These are phyloP conservation scores for Mucor mucedo DNA, from an alignment of 371 early-diverging fungal genomes.

Conservation along the genomic window DNA sequence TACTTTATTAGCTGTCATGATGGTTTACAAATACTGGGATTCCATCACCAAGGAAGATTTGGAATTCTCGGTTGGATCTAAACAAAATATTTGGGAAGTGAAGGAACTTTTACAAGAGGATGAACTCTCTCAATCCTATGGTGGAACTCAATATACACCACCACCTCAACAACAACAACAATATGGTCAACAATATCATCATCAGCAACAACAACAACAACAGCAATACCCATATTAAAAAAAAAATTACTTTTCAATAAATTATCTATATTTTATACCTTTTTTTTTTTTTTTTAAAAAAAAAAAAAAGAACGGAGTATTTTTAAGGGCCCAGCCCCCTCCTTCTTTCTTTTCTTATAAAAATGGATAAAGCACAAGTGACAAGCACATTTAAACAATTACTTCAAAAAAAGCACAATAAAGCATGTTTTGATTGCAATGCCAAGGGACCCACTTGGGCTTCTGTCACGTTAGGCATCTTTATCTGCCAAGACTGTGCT, in stretches of 20 bases:
- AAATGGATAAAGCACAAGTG: slow-evolving; percentile 7
- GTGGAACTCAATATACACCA: slow-evolving; percentile 20
- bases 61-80: slow-evolving; percentile 93
- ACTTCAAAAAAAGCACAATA: slow-evolving; percentile 72
- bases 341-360: background rate
- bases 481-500: slow-evolving; percentile 97
- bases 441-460: slow-evolving; percentile 97
- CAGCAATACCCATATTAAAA: slow-evolving; percentile 24
- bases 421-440: slow-evolving; percentile 96
- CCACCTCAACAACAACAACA: slow-evolving; percentile 37
- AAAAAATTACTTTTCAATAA: background rate
- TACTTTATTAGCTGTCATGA: slow-evolving; percentile 95
- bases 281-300: background rate
- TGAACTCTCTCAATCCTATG: slow-evolving; percentile 42
- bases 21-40: slow-evolving; percentile 99
- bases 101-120: slow-evolving; percentile 78
- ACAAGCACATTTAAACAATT: slow-evolving; percentile 74
- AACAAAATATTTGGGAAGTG: slow-evolving; percentile 92
- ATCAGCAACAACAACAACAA: slow-evolving; percentile 19
- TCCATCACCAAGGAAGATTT: slow-evolving; percentile 97
- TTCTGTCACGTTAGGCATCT: slow-evolving; percentile 94
- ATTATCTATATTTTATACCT: background rate
- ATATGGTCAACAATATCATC: slow-evolving; percentile 16
- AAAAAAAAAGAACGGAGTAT: background rate
- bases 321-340: no score